Percentiles rank a stretch among this genome's conserved stretches.
Conservation (phyloP, 305 asterid genomes). For the Solanum hybrid region DNA sequence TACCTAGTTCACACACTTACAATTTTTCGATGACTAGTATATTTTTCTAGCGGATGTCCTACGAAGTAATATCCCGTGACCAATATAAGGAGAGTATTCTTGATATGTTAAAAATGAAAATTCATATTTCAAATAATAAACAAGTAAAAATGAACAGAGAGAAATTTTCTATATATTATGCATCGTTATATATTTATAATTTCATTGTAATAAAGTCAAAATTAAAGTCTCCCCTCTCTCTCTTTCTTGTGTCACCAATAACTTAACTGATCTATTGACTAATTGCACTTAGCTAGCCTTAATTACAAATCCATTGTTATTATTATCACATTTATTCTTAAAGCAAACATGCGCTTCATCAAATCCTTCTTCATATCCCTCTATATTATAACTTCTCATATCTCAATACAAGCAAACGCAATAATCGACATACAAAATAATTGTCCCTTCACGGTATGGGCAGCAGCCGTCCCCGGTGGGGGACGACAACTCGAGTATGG, state of each 20-base stretch:
- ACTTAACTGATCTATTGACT: background rate
- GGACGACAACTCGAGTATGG: conserved; percentile 11
- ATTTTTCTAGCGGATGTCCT: background rate
- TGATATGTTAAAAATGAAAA: background rate
- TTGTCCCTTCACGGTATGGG: conserved; percentile 25
- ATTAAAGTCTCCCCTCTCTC: background rate
- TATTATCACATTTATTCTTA: background rate
- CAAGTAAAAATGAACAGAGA: background rate
- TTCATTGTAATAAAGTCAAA: background rate
- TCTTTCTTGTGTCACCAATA: background rate
- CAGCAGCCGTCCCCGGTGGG: conserved; percentile 23
- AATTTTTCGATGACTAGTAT: background rate
- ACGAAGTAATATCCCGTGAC: background rate
- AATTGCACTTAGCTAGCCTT: background rate
- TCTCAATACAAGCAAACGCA: background rate
- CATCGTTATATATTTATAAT: background rate
- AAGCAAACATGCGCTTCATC: background rate
- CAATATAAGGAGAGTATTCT: background rate
- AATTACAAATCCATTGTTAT: background rate
- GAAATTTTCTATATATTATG: background rate
- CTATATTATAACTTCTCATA: background rate
- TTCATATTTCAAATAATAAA: background rate
- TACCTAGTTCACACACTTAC: too few relatives aligned
- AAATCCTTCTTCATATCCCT: background rate
- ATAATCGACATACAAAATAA: conserved; percentile 12